Evolutionary conservation across 2,329 filamentous ascomycete genomes (phyloP).

Genomic region (Cercospora sesami): DNA sequence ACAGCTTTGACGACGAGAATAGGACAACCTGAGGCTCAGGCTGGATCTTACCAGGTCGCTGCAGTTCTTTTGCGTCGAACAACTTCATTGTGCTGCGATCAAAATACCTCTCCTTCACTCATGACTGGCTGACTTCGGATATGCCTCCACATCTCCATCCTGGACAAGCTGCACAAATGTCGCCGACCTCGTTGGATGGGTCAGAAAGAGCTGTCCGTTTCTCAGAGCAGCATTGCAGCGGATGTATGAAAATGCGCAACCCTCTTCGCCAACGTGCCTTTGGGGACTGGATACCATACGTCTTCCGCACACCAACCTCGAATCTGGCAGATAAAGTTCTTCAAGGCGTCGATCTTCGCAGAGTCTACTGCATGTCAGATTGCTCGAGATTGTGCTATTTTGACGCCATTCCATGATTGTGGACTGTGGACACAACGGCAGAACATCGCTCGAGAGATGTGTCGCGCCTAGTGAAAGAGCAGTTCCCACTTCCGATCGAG

Average conservation of each 20-base stretch:
- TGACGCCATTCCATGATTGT: neutral
- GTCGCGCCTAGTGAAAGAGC: neutral
- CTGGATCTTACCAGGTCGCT: neutral
- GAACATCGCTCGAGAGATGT: neutral
- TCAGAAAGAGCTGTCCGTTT: too few relatives aligned
- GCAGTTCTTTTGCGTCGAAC: neutral
- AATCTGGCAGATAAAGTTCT: neutral
- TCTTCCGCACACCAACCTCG: neutral
- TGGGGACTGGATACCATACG: too few relatives aligned
- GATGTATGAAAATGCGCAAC: too few relatives aligned
- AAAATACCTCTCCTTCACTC: too few relatives aligned
- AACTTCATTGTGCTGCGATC: neutral
- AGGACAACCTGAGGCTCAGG: neutral
- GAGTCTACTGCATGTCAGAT: neutral
- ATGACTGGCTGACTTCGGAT: too few relatives aligned
- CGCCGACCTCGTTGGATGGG: too few relatives aligned
- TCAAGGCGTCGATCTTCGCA: neutral
- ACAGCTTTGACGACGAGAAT: neutral
- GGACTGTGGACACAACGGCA: neutral
- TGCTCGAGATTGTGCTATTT: neutral
- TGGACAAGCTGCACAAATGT: too few relatives aligned
- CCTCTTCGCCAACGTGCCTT: too few relatives aligned
- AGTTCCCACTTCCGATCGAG: neutral
- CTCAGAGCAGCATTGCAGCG: too few relatives aligned
- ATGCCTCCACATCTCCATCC: too few relatives aligned